Evolutionary conservation across 371 early-diverging fungal genomes (phyloP).

Genomic region (Encephalitozoon cuniculi): DNA sequence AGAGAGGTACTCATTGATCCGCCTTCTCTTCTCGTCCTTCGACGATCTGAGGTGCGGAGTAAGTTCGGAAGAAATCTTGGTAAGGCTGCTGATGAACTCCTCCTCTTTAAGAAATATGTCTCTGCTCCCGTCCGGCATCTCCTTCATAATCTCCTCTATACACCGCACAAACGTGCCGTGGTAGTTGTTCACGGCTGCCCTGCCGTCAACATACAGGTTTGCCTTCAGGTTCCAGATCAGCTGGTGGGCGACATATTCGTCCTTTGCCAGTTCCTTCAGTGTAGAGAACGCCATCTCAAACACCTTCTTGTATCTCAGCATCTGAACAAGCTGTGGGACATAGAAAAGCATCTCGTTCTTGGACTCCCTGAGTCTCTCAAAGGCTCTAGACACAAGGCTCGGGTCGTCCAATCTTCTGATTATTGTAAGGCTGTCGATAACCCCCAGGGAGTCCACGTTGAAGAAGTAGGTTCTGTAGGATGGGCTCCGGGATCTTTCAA

Average conservation of each 20-base stretch:
- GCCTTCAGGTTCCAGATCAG: slow-evolving; percentile 99
- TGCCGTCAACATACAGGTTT: neutral
- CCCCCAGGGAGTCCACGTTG: neutral
- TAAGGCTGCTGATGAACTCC: slow-evolving; percentile 70
- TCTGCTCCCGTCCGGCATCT: slow-evolving; percentile 72
- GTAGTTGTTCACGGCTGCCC: neutral
- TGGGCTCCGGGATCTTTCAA: neutral
- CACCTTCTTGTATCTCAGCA: slow-evolving; percentile 73
- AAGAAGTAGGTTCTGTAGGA: neutral
- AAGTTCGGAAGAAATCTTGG: slow-evolving; percentile 84
- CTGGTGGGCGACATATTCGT: slow-evolving; percentile 79
- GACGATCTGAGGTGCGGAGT: slow-evolving; percentile 74
- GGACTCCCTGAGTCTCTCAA: neutral
- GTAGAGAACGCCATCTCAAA: slow-evolving; percentile 26
- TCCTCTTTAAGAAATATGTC: slow-evolving; percentile 70
- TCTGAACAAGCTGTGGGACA: slow-evolving; percentile 93
- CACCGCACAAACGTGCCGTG: slow-evolving; percentile 71
- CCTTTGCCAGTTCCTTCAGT: slow-evolving; percentile 8
- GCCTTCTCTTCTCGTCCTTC: slow-evolving; percentile 81
- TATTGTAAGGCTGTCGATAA: slow-evolving; percentile 20
- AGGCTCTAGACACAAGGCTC: neutral
- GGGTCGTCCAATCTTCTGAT: neutral
- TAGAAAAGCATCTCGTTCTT: slow-evolving; percentile 67
- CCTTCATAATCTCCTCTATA: slow-evolving; percentile 72
- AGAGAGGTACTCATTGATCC: slow-evolving; percentile 90